A percentile compares a stretch with the other conserved stretches of the same genome.
Evolutionary conservation across 169 alveolate genomes (phyloP).

Genomic region (Plasmodium vinckei): DNA sequence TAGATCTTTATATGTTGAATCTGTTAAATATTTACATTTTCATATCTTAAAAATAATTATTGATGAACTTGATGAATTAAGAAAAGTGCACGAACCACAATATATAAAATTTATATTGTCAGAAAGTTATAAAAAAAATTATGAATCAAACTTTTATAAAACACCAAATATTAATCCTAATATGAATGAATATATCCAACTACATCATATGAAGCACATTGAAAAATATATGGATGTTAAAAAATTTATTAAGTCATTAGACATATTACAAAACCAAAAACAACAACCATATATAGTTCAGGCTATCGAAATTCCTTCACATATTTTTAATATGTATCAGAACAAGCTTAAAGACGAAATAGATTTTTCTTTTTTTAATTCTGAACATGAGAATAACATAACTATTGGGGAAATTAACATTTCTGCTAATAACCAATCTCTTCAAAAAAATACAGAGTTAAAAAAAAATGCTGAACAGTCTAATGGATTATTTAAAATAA

Average conservation of each 20-base stretch:
- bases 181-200: constrained; percentile 60
- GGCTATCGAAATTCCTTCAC: constrained; percentile 60
- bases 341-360: neutral
- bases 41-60: constrained; percentile 48
- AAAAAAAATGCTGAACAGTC: neutral
- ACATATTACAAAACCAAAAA: constrained; percentile 57
- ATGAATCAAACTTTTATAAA: neutral
- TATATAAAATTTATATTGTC: constrained; percentile 38
- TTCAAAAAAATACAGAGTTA: neutral
- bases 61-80: constrained; percentile 58
- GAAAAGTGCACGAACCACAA: constrained; percentile 66
- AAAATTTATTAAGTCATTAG: constrained; percentile 56
- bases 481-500: neutral
- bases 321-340: constrained; percentile 30
- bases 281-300: constrained; percentile 46
- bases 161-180: constrained; percentile 30
- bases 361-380: too few species aligned
- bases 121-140: constrained; percentile 25
- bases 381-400: neutral
- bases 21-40: constrained; percentile 38
- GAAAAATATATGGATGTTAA: constrained; percentile 63
- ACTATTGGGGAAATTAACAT: neutral
- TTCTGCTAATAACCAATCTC: neutral
- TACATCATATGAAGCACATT: constrained; percentile 37
- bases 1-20: constrained; percentile 38